Evolutionary conservation across 179 eudicot species (phyloP).

Genomic region (Spinacia oleracea): DNA sequence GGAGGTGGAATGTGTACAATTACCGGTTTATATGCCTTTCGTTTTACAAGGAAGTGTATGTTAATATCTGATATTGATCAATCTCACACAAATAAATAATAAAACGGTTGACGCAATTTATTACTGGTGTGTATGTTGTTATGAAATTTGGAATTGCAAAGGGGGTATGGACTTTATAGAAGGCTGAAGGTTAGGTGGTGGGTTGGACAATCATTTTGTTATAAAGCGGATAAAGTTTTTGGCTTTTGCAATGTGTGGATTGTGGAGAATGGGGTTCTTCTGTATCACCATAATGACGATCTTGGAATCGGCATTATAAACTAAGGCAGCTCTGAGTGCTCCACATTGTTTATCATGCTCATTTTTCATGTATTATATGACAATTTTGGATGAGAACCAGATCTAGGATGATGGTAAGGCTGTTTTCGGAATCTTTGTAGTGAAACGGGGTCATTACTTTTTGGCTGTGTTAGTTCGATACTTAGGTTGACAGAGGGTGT

Average conservation of each 20-base stretch:
- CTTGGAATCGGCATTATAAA: background rate
- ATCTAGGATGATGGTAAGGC: background rate
- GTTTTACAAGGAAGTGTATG: too few species aligned
- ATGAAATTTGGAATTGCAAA: background rate
- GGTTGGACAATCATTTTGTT: background rate
- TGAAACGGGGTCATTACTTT: too few species aligned
- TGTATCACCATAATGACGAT: background rate
- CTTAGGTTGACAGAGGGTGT: too few species aligned
- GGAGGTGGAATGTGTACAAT: background rate
- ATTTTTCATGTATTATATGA: background rate
- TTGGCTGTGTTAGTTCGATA: too few species aligned
- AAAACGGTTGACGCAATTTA: too few species aligned
- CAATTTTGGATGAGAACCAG: background rate
- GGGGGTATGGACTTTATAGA: background rate
- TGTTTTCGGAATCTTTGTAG: too few species aligned
- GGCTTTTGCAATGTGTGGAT: background rate
- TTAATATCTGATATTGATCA: too few species aligned
- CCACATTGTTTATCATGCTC: background rate
- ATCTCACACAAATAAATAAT: too few species aligned
- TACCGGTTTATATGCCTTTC: too few species aligned
- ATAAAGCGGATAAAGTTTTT: background rate
- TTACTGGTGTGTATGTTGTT: background rate
- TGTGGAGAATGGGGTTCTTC: background rate
- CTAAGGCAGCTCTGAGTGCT: background rate
- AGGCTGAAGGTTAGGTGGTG: background rate